These are phyloP conservation scores for Buxus sempervirens DNA, from an alignment of 164 flowering plant genomes.

Conservation along the genomic window DNA sequence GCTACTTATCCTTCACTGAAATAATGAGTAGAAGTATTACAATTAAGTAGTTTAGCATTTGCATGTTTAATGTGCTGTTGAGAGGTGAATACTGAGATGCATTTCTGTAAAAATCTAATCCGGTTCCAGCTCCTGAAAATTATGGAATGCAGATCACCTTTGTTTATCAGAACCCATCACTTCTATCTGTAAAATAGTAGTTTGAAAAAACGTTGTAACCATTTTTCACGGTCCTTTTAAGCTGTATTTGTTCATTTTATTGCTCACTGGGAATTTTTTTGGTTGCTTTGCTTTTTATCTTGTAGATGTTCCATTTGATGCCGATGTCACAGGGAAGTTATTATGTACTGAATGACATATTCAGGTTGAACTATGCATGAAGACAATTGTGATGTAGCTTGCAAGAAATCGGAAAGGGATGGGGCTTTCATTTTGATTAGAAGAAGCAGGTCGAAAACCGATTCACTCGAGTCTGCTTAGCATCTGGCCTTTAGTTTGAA, in stretches of 20 bases:
- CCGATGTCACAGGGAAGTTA: constrained; percentile 69
- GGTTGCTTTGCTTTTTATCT: neutral
- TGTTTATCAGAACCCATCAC: too few species aligned
- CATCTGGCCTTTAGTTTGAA: constrained; percentile 13
- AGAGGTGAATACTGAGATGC: too few species aligned
- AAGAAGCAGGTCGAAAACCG: neutral
- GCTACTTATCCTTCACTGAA: too few species aligned
- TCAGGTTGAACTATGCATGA: constrained; percentile 77
- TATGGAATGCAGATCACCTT: too few species aligned
- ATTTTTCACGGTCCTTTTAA: neutral
- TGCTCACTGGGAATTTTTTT: neutral
- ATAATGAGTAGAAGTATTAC: too few species aligned
- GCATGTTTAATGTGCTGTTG: too few species aligned
- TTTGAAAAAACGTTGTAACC: too few species aligned
- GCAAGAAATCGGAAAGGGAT: constrained; percentile 4
- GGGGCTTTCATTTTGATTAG: neutral
- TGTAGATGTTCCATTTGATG: constrained; percentile 77
- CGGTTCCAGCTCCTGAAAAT: too few species aligned
- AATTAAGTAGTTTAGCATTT: too few species aligned
- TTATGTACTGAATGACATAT: constrained; percentile 66
- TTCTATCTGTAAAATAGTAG: too few species aligned
- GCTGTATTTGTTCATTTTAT: neutral
- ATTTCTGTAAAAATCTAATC: too few species aligned
- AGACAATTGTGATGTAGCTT: neutral
- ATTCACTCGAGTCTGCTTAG: constrained; percentile 15